Conservation (phyloP, 495 filamentous ascomycete species). For the Xylaria sp. region DNA sequence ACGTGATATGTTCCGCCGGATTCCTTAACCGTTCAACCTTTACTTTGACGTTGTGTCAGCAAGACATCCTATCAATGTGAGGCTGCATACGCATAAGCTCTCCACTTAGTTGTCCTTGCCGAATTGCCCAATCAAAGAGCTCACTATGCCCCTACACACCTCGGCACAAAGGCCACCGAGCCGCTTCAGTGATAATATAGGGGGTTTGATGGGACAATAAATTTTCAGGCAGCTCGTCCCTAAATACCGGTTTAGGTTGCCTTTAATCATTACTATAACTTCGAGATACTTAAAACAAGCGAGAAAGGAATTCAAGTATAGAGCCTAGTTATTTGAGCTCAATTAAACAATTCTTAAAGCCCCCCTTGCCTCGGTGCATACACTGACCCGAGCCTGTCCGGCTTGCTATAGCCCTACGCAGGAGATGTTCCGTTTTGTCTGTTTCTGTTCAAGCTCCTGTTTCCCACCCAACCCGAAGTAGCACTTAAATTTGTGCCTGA, state of each 20-base stretch:
- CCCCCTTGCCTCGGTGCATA: neutral
- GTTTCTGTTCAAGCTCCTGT: neutral
- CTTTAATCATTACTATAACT: neutral
- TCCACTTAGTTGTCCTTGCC: neutral
- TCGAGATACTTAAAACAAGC: neutral
- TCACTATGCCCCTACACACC: neutral
- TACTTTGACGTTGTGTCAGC: neutral
- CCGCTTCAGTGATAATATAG: neutral
- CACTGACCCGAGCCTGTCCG: neutral
- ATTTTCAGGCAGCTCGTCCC: neutral
- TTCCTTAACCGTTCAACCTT: neutral
- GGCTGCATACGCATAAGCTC: neutral
- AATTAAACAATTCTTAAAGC: neutral
- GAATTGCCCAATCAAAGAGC: neutral
- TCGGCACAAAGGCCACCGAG: neutral
- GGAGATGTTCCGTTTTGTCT: slow-evolving; percentile 11
- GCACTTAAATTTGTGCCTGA: slow-evolving; percentile 15
- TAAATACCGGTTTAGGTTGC: neutral
- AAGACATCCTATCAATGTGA: neutral
- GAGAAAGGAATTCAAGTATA: neutral
- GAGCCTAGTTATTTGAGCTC: neutral
- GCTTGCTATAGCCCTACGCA: neutral
- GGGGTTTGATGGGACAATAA: neutral
- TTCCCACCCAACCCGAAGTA: neutral
- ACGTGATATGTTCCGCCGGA: neutral